Conservation (phyloP, 2,329 filamentous ascomycete species). For the Mycosphaerelloides madeirae region DNA sequence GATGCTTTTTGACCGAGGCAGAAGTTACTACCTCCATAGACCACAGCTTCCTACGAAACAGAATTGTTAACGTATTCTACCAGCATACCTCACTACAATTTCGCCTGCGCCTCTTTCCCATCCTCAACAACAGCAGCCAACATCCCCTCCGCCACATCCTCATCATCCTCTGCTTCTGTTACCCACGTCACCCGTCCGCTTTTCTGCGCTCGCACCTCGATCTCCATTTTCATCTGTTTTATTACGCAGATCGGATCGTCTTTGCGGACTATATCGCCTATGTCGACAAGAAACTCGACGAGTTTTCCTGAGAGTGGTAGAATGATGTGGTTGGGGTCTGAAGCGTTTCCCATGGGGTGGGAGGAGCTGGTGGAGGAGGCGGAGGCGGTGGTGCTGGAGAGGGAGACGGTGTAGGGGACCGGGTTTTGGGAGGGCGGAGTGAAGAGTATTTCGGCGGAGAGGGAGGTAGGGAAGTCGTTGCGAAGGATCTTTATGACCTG, state of each 20-base stretch:
- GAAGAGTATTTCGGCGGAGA: conserved; percentile 51
- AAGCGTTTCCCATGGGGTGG: conserved; percentile 48
- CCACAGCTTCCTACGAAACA: too few relatives aligned
- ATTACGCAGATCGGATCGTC: conserved; percentile 56
- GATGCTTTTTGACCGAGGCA: neutral
- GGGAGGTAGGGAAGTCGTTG: conserved; percentile 56
- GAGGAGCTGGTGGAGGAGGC: conserved; percentile 31
- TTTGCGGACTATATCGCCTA: conserved; percentile 46
- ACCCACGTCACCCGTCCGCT: conserved; percentile 50
- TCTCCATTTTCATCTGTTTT: conserved; percentile 66
- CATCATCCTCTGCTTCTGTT: conserved; percentile 50
- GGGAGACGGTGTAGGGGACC: conserved; percentile 38
- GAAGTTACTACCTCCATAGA: too few relatives aligned
- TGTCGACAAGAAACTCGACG: conserved; percentile 55
- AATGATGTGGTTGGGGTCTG: conserved; percentile 49
- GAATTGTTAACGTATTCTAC: too few relatives aligned
- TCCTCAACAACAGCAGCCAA: conserved; percentile 46
- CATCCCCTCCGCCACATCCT: conserved; percentile 54
- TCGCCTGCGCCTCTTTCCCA: conserved; percentile 7
- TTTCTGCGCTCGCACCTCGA: conserved; percentile 53
- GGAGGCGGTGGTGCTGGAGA: conserved; percentile 43
- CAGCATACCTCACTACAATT: too few relatives aligned
- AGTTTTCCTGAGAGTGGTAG: conserved; percentile 57
- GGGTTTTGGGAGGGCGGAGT: conserved; percentile 36
- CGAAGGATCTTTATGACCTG: conserved; percentile 51